These are phyloP conservation scores for Arthrobotrys megalospora DNA, from an alignment of 2,329 filamentous ascomycete species.

Conservation along the genomic window DNA sequence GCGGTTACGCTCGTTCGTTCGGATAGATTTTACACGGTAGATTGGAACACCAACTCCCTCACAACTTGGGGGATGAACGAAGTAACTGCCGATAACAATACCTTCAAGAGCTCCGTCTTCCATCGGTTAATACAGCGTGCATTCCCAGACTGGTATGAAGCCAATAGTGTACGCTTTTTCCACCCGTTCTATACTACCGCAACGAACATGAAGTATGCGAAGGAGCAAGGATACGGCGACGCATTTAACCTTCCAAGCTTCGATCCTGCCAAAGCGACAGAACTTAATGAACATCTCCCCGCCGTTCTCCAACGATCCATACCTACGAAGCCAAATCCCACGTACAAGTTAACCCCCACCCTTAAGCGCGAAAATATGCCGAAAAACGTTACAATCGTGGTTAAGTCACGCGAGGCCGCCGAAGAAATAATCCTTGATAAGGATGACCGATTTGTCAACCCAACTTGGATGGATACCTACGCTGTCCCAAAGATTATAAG, in stretches of 20 bases:
- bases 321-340: slow-evolving; percentile 44
- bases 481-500: slow-evolving; percentile 33
- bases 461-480: slow-evolving; percentile 47
- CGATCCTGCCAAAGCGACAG: slow-evolving; percentile 30
- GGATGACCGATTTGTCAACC: slow-evolving; percentile 46
- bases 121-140: slow-evolving; percentile 53
- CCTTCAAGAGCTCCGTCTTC: slow-evolving; percentile 54
- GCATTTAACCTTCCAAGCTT: slow-evolving; percentile 48
- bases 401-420: slow-evolving; percentile 49
- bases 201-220: slow-evolving; percentile 50
- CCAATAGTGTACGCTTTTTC: slow-evolving; percentile 51
- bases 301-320: neutral
- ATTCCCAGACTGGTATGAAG: slow-evolving; percentile 55
- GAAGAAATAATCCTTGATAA: slow-evolving; percentile 43
- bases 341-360: slow-evolving; percentile 20
- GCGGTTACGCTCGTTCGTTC: slow-evolving; percentile 74
- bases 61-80: slow-evolving; percentile 60
- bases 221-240: slow-evolving; percentile 50
- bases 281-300: slow-evolving; percentile 27
- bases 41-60: slow-evolving; percentile 56
- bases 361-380: slow-evolving; percentile 46
- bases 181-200: slow-evolving; percentile 55
- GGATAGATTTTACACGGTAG: slow-evolving; percentile 73
- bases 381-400: slow-evolving; percentile 46
- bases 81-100: slow-evolving; percentile 50